phyloP scores from a whole-genome alignment of 192 early-diverging fungal genomes.

The Kickxella alabastrina region DNA sequence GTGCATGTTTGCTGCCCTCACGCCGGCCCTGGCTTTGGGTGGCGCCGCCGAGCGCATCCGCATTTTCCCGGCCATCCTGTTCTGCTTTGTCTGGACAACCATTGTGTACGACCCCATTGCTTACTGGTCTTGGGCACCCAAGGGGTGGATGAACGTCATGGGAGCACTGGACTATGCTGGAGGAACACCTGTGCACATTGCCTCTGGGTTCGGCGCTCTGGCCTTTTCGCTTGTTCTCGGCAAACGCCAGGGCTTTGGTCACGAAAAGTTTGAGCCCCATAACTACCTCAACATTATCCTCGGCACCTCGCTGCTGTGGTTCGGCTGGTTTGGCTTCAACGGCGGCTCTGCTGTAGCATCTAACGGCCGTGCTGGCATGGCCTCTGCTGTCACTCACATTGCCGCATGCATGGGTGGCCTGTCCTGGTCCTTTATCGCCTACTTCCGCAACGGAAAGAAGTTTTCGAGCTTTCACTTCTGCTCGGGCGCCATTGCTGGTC shows the following conservation, averaged over 20 bases:
- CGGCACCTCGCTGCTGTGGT: constrained; percentile 86
- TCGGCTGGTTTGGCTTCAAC: constrained; percentile 97
- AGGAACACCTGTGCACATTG: constrained; percentile 93
- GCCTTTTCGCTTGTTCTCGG: constrained; percentile 87
- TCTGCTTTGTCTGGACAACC: constrained; percentile 91
- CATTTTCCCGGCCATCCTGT: constrained; percentile 80
- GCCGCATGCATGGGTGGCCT: constrained; percentile 77
- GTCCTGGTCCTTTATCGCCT: constrained; percentile 81
- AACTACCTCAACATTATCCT: constrained; percentile 90
- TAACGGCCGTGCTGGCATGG: constrained; percentile 83
- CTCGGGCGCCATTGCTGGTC: constrained; percentile 86
- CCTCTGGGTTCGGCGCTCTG: constrained; percentile 83
- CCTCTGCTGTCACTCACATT: constrained; percentile 79
- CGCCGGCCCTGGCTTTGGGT: constrained; percentile 86
- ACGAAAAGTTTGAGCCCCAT: constrained; percentile 76
- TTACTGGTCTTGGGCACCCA: constrained; percentile 88
- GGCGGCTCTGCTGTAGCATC: constrained; percentile 78
- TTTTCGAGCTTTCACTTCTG: constrained; percentile 91
- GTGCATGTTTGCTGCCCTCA: constrained; percentile 90
- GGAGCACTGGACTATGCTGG: constrained; percentile 93
- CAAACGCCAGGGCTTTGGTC: constrained; percentile 69
- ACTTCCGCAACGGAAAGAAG: constrained; percentile 68
- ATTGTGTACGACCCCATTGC: constrained; percentile 92
- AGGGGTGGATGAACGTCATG: constrained; percentile 81
- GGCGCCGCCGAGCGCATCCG: constrained; percentile 86